Evolutionary conservation across 169 alveolate genomes (phyloP).

Genomic region (Babesia ovata): DNA sequence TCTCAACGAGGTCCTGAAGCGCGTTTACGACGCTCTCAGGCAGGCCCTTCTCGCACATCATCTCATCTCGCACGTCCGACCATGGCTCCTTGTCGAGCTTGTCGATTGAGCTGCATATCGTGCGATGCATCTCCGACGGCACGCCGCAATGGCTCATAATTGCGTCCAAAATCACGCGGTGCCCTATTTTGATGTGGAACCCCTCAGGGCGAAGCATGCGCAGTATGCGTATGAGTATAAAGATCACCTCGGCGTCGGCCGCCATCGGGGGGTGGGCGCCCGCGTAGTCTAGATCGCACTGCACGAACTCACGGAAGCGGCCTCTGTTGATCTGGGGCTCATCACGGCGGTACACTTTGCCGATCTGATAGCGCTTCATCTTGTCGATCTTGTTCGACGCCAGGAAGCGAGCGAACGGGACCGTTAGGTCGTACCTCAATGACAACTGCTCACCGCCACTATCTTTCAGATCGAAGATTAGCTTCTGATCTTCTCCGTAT

Average conservation of each 20-base stretch:
- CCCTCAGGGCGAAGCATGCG: slow-evolving; percentile 77
- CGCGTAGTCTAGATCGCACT: slow-evolving; percentile 97
- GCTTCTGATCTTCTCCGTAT: slow-evolving; percentile 95
- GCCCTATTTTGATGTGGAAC: slow-evolving; percentile 89
- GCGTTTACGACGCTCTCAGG: slow-evolving; percentile 80
- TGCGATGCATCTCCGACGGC: slow-evolving; percentile 83
- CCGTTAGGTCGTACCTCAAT: slow-evolving; percentile 96
- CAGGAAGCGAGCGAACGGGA: slow-evolving; percentile 95
- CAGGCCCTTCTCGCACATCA: slow-evolving; percentile 89
- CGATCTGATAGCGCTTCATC: slow-evolving; percentile 93
- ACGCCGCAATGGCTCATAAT: slow-evolving; percentile 88
- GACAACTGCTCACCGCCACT: slow-evolving; percentile 97
- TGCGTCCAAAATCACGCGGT: slow-evolving; percentile 90
- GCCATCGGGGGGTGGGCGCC: slow-evolving; percentile 89
- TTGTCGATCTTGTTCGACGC: slow-evolving; percentile 86
- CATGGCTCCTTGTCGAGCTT: slow-evolving; percentile 95
- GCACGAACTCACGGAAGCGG: slow-evolving; percentile 94
- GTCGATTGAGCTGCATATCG: slow-evolving; percentile 93
- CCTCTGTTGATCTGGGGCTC: slow-evolving; percentile 96
- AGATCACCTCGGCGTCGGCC: slow-evolving; percentile 94
- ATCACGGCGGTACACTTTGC: slow-evolving; percentile 97
- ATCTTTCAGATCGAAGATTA: slow-evolving; percentile 94
- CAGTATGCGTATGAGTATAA: slow-evolving; percentile 86
- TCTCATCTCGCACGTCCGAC: slow-evolving; percentile 89
- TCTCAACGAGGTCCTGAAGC: slow-evolving; percentile 81